Evolutionary conservation across 208 protist species (phyloP).

Genomic region (Kentomonas sorsogonicus): DNA sequence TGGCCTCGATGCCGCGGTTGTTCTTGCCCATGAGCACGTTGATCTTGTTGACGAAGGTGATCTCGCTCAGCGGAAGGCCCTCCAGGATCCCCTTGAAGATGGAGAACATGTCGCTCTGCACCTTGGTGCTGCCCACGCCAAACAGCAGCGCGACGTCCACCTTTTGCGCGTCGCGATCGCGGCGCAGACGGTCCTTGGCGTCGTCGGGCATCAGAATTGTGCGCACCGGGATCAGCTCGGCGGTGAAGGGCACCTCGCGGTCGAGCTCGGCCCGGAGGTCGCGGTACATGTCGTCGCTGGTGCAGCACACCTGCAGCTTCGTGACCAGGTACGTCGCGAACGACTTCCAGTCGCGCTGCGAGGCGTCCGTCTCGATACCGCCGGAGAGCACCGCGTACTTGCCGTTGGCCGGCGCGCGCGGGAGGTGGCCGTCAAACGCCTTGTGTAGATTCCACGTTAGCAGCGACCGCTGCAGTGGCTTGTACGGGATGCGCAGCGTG

Average conservation of each 20-base stretch:
- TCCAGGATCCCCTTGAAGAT: constrained; percentile 67
- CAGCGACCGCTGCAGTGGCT: constrained; percentile 61
- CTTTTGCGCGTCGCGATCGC: constrained; percentile 74
- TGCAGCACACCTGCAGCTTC: constrained; percentile 56
- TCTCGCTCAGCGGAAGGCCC: constrained; percentile 48
- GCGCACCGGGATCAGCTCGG: constrained; percentile 79
- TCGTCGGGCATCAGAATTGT: constrained; percentile 53
- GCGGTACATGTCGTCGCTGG: constrained; percentile 20
- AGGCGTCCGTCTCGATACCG: constrained; percentile 57
- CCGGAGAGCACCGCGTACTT: constrained; percentile 78
- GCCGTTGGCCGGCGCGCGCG: constrained; percentile 35
- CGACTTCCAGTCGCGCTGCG: constrained; percentile 82
- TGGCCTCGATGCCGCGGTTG: constrained; percentile 74
- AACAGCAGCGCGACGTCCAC: constrained; percentile 49
- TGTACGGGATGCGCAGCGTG: constrained; percentile 67
- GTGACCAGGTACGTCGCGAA: constrained; percentile 69
- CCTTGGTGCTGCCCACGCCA: constrained; percentile 68
- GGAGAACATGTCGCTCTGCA: constrained; percentile 86
- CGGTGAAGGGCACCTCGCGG: constrained; percentile 72
- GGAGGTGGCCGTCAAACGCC: constrained; percentile 71
- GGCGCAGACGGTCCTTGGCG: constrained; percentile 42
- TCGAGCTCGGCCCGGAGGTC: constrained; percentile 47
- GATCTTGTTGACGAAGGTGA: constrained; percentile 70
- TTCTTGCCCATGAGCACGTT: constrained; percentile 52
- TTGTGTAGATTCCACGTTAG: constrained; percentile 48